These are phyloP conservation scores for Corchorus olitorius DNA, from an alignment of 345 rosid species.

Conservation along the genomic window DNA sequence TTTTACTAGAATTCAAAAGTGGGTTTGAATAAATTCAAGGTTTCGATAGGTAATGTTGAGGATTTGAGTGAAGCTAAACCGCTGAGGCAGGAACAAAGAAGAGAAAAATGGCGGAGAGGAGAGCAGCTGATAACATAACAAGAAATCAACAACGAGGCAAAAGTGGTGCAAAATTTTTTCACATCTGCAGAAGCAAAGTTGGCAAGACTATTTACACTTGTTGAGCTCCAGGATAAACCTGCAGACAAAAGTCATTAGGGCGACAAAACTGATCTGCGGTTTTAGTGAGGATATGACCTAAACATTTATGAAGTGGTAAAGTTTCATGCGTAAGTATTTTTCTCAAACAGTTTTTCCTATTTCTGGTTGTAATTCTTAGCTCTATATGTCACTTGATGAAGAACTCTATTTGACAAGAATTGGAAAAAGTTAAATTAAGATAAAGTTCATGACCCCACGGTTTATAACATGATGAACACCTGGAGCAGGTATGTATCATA, in stretches of 20 bases:
- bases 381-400: not conserved
- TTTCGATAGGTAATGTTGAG: no score
- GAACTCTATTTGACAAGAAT: not conserved
- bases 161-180: no score
- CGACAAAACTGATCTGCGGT: not conserved
- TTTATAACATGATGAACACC: constrained; percentile 24
- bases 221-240: no score
- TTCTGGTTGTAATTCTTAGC: not conserved
- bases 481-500: constrained; percentile 5
- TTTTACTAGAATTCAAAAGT: no score
- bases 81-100: no score
- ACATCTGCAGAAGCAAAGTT: no score
- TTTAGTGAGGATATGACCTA: not conserved
- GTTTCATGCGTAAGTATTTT: constrained; percentile 13
- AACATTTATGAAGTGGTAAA: not conserved
- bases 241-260: not conserved
- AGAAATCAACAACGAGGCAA: no score
- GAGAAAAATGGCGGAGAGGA: no score
- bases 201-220: not conserved
- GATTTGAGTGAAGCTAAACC: no score
- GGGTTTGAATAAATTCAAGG: no score
- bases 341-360: not conserved
- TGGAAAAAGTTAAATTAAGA: not conserved
- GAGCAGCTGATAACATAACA: no score
- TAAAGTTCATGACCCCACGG: constrained; percentile 17